phyloP scores from a whole-genome alignment of 1,284 basidiomycete genomes.

The Heterobasidion irregulare region DNA sequence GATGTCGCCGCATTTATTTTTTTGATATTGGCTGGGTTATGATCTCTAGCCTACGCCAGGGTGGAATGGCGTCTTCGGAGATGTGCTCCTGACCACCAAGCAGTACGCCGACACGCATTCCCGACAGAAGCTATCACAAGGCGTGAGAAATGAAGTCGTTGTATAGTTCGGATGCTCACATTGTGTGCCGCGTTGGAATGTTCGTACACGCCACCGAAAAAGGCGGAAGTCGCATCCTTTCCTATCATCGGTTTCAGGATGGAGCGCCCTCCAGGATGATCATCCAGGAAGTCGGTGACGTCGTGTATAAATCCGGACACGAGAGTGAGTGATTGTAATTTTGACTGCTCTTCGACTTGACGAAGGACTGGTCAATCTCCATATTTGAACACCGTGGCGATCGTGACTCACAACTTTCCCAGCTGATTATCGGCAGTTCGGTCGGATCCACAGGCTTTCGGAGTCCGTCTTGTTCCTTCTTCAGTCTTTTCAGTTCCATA shows the following conservation, averaged over 20 bases:
- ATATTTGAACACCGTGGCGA: background rate
- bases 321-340: constrained; percentile 58
- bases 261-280: constrained; percentile 76
- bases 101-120: constrained; percentile 78
- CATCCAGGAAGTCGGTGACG: constrained; percentile 63
- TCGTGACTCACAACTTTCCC: constrained; percentile 66
- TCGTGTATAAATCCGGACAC: constrained; percentile 88
- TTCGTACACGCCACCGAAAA: constrained; percentile 79
- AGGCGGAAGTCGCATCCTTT: constrained; percentile 76
- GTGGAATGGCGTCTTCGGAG: constrained; percentile 1
- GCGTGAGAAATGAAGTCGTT: constrained; percentile 10
- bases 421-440: constrained; percentile 70
- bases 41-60: constrained; percentile 4
- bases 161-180: constrained; percentile 29
- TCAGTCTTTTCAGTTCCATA: constrained; percentile 77
- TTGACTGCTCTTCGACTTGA: constrained; percentile 60
- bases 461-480: constrained; percentile 55
- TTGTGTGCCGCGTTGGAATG: constrained; percentile 84
- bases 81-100: constrained; percentile 57
- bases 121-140: constrained; percentile 52
- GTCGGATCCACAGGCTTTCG: constrained; percentile 60
- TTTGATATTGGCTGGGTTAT: background rate
- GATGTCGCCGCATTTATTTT: background rate
- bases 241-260: constrained; percentile 61
- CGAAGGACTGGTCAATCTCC: constrained; percentile 1